Base-by-base conservation (phyloP, 257 asterid species). In the Penstemon eatonii region DNA sequence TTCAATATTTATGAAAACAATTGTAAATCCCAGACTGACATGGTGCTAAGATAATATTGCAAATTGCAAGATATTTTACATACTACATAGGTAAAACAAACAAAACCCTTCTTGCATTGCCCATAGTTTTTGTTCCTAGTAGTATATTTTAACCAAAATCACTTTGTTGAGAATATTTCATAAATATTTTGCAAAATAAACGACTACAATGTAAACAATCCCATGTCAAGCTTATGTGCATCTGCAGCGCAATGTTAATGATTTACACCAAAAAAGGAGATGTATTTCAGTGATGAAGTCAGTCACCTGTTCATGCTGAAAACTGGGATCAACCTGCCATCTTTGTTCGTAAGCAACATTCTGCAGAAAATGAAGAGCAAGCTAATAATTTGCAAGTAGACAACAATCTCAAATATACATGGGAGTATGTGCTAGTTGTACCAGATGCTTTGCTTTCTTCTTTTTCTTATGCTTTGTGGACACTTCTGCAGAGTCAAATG, bases 281-380 rank as follows among this genome's bases (percentile, higher is more conserved):
- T 45, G 13, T 0, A 55, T 41, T 60, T 46, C 56, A 54, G 65
- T 70, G 56, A 63, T 46, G 68, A 76, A 76, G 69, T 43, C 63
- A 68, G 60, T 75, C 78, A 91, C 99, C 99, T 91, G 98, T 62
- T 89, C 97, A 56, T 75, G 85, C 56, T 86, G 96, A 70, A 86
- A 83, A 73, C 84, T 84, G 38, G 95, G 79, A 72, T 86, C 93
- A 73, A 67, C 82, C 71, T 71, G 83, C 96, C 97, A 89, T 79
- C 90, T 87, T 45, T 81, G 95, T 62, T 89, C 96, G 65, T 83
- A 86, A 8, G 80, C 72, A 58, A 85, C 62, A 72, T 79, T 86
- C 99, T 94, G 84, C 78, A 57, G 57, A 58, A 73, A 45, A 61
- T 60, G 60, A 61, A 63, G 72, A 19, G 42, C 71, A 67, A 36